Evolutionary conservation across 176 grass and related monocot species (phyloP), one percentile per base, ranked within the genome.

Genomic region (sorghum (Sorghum bicolor)): DNA sequence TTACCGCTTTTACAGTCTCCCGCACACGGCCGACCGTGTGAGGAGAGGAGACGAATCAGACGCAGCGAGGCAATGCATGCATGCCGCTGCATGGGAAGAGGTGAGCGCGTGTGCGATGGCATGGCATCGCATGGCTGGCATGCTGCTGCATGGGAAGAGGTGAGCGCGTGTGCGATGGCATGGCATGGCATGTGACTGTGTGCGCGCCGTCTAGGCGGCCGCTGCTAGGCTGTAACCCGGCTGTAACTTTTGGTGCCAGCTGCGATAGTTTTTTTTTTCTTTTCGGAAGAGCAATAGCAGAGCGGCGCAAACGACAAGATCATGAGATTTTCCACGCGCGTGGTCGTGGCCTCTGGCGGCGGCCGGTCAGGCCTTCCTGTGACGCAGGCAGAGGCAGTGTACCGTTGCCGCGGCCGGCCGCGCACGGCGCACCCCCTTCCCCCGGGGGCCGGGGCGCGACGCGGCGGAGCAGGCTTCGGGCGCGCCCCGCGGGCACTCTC

Each of bases 161-260:
- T 8, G 16, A 19, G 19, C n/a, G 24, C 8, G 57, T 15, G 66
- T 3, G 44, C 0, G 43, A 14, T 48, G 45, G 14, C 12, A 45
- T 48, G 45, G 25, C 32, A 73, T 43, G 5, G 76, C 75, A 78
- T 78, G 39, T 82, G 74, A 12, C 19, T 12, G 55, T 44, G 67
- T 20, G 65, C 17, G 45, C 60, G 70, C 67, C 86, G 81, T 57
- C 29, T 17, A 52, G 78, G 77, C 40, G 33, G 34, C 45, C 4
- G 24, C 43, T 13, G 11, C 3, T 74, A 24, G 43, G 67, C 69
- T 87, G 66, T 87, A 62, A 22, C 72, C 86, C 10, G 38, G 50
- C 82, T 89, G 82, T 81, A 89, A 72, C 39, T 81, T 84, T 85
- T 63, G 76, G 39, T 64, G 55, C 19, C 68, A 80, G 31, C 78